Evolutionary conservation across 2,329 filamentous ascomycete species (phyloP).

Genomic region (Phialocephala subalpina): DNA sequence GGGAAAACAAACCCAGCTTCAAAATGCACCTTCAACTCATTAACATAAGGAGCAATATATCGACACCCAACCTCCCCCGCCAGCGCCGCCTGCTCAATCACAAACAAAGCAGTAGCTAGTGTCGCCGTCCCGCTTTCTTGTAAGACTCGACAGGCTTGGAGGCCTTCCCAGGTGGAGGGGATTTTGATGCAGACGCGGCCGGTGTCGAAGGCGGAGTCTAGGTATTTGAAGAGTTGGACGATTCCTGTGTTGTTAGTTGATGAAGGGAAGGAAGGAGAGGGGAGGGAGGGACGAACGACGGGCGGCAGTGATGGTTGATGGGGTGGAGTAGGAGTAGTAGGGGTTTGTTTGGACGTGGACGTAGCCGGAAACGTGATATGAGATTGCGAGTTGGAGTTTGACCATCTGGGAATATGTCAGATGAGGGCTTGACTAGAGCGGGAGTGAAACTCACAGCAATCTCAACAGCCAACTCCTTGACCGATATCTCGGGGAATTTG

Average conservation of each 20-base stretch:
- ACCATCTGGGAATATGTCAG: slow-evolving; percentile 54
- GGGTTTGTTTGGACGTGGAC: slow-evolving; percentile 70
- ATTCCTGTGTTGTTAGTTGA: slow-evolving; percentile 52
- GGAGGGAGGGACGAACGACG: slow-evolving; percentile 49
- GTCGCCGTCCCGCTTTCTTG: slow-evolving; percentile 63
- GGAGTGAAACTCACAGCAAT: slow-evolving; percentile 53
- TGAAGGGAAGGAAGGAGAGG: neutral
- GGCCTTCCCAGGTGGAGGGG: slow-evolving; percentile 68
- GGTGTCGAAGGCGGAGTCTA: slow-evolving; percentile 53
- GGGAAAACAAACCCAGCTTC: slow-evolving; percentile 50
- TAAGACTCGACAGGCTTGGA: slow-evolving; percentile 64
- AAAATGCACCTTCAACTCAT: slow-evolving; percentile 70
- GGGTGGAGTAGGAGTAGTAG: slow-evolving; percentile 57
- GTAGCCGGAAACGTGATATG: slow-evolving; percentile 56
- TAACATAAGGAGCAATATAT: slow-evolving; percentile 72
- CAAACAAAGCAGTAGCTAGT: slow-evolving; percentile 69
- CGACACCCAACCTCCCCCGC: slow-evolving; percentile 64
- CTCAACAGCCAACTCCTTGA: slow-evolving; percentile 62
- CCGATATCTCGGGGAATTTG: slow-evolving; percentile 46
- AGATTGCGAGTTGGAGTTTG: slow-evolving; percentile 59
- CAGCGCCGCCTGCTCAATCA: slow-evolving; percentile 64
- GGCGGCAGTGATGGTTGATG: slow-evolving; percentile 59
- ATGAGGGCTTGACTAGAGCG: neutral
- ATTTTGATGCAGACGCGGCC: slow-evolving; percentile 68
- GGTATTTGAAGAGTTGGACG: slow-evolving; percentile 53